Percentiles rank a stretch among this genome's conserved stretches.
Conservation (phyloP, 768 basidiomycete genomes). For the Lactarius trivialis region DNA sequence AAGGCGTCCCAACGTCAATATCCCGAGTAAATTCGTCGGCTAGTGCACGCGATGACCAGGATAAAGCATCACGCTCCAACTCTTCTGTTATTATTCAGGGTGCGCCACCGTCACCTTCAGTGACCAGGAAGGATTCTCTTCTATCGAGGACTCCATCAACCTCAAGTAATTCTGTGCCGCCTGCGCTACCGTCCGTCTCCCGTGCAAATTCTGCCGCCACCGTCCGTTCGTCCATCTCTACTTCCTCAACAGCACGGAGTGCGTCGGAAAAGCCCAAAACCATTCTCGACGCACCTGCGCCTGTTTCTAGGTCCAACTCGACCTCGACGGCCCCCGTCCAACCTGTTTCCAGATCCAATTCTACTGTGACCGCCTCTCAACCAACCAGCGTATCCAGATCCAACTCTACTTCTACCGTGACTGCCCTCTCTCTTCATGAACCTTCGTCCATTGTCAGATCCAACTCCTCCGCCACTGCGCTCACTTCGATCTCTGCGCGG, state of each 20-base stretch:
- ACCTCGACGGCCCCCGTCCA: not conserved
- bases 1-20: not conserved
- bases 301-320: constrained; percentile 6
- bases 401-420: constrained; percentile 10
- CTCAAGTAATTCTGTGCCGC: not conserved
- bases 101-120: not conserved
- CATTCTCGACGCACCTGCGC: constrained; percentile 1
- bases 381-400: constrained; percentile 6
- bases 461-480: constrained; percentile 2
- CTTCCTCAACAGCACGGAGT: not conserved
- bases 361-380: not conserved
- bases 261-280: not conserved
- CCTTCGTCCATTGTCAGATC: constrained; percentile 13
- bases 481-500: constrained; percentile 3
- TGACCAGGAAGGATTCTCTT: not conserved
- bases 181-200: constrained; percentile 4
- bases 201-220: constrained; percentile 15
- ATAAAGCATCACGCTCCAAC: constrained; percentile 8
- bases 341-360: constrained; percentile 13
- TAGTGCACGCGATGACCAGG: not conserved
- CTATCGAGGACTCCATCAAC: constrained; percentile 1
- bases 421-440: constrained; percentile 16
- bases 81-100: constrained; percentile 6
- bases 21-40: constrained; percentile 9
- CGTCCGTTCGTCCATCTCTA: constrained; percentile 4